Percentiles rank a stretch among this genome's conserved stretches.
phyloP scores from a whole-genome alignment of 768 basidiomycete genomes.

The Russula dissimulans region DNA sequence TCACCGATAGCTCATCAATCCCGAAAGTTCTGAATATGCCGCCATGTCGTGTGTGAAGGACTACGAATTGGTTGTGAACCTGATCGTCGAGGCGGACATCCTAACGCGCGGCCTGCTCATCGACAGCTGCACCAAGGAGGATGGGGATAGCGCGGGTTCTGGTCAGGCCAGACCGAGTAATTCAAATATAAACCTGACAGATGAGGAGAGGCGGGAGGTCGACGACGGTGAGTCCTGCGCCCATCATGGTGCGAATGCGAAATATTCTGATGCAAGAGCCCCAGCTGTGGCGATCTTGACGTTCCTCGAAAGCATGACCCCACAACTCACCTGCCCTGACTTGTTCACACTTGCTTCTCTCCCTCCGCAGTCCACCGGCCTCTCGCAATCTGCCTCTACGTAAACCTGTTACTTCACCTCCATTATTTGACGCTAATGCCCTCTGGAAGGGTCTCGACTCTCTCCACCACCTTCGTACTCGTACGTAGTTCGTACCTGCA shows the following conservation, averaged over 20 bases:
- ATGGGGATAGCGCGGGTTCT: background rate
- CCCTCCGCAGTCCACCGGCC: background rate
- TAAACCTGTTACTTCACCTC: background rate
- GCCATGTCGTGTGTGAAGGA: conserved; percentile 47
- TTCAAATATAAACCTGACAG: conserved; percentile 27
- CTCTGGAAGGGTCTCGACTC: conserved; percentile 19
- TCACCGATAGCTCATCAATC: conserved; percentile 85
- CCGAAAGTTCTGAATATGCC: conserved; percentile 47
- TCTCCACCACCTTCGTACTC: conserved; percentile 54
- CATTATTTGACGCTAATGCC: conserved; percentile 17
- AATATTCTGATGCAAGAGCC: background rate
- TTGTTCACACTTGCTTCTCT: conserved; percentile 61
- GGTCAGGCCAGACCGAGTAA: conserved; percentile 8
- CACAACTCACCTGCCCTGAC: conserved; percentile 84
- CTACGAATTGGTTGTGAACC: conserved; percentile 65
- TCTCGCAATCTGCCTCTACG: background rate
- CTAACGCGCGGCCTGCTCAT: conserved; percentile 56
- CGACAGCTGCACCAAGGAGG: conserved; percentile 21
- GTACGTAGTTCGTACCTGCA: conserved; percentile 82
- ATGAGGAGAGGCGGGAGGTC: conserved; percentile 53
- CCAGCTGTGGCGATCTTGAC: conserved; percentile 57
- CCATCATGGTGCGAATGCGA: too few species aligned
- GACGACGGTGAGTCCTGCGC: conserved; percentile 47
- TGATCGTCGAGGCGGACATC: conserved; percentile 76
- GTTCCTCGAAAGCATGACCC: conserved; percentile 62